Evolutionary conservation across 2,329 filamentous ascomycete species (phyloP).

Genomic region (Fusarium redolens): DNA sequence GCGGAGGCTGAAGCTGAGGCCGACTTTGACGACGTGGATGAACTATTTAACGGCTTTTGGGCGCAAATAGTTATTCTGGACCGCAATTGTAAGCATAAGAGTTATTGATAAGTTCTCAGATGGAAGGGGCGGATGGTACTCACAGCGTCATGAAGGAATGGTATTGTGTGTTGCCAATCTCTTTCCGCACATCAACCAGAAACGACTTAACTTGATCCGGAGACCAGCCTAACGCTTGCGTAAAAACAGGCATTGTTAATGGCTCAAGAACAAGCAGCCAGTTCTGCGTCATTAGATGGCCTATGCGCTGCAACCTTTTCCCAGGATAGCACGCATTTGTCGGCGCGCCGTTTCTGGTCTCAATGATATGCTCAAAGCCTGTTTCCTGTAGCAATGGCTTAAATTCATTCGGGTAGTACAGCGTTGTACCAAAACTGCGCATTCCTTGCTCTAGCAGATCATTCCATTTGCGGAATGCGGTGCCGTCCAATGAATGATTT

Average conservation of each 20-base stretch:
- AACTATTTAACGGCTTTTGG: slow-evolving; percentile 28
- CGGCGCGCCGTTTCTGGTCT: slow-evolving; percentile 38
- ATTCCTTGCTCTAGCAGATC: slow-evolving; percentile 35
- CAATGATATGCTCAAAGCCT: slow-evolving; percentile 35
- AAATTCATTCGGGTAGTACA: slow-evolving; percentile 23
- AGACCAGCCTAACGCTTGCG: slow-evolving; percentile 33
- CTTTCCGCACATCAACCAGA: slow-evolving; percentile 30
- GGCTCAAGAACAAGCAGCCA: slow-evolving; percentile 36
- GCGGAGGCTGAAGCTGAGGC: too few relatives aligned
- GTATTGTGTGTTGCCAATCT: slow-evolving; percentile 36
- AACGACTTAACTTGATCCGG: slow-evolving; percentile 30
- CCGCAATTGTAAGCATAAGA: slow-evolving; percentile 2
- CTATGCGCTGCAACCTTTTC: slow-evolving; percentile 37
- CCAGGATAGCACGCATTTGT: slow-evolving; percentile 41
- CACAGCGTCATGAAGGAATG: slow-evolving; percentile 42
- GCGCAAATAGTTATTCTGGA: slow-evolving; percentile 29
- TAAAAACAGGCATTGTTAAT: slow-evolving; percentile 36
- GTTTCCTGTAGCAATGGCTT: slow-evolving; percentile 29
- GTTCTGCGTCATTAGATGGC: slow-evolving; percentile 39
- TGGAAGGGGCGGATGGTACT: slow-evolving; percentile 3
- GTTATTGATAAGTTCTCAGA: neutral
- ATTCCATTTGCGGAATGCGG: slow-evolving; percentile 38
- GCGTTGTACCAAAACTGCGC: slow-evolving; percentile 22
- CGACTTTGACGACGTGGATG: slow-evolving; percentile 10
- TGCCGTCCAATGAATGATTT: slow-evolving; percentile 36